These are phyloP conservation scores for Brassica napus DNA, from an alignment of 345 rosid genomes.

Conservation along the genomic window DNA sequence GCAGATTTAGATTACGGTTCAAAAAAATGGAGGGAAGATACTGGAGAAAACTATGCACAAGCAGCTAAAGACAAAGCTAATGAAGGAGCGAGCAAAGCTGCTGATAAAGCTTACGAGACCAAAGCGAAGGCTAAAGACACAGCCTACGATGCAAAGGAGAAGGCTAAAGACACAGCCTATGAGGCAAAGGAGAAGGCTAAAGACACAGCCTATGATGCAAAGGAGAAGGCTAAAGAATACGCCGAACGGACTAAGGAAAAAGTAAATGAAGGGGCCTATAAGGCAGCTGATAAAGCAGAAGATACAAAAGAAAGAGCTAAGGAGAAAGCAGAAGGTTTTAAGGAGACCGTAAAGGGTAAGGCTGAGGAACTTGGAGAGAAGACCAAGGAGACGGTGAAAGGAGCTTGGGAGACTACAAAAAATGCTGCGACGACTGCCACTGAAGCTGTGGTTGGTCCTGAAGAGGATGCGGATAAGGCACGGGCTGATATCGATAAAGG, in stretches of 20 bases:
- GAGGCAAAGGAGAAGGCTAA: slow-evolving; percentile 33
- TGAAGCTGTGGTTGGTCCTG: slow-evolving; percentile 41
- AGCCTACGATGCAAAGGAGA: slow-evolving; percentile 32
- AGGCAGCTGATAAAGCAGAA: slow-evolving; percentile 32
- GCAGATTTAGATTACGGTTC: slow-evolving; percentile 29
- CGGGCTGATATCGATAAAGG: slow-evolving; percentile 30
- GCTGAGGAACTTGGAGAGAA: slow-evolving; percentile 40
- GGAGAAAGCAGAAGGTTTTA: slow-evolving; percentile 34
- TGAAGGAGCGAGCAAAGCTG: slow-evolving; percentile 33
- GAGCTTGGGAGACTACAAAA: slow-evolving; percentile 41
- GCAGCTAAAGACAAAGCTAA: slow-evolving; percentile 28
- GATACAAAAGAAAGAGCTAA: slow-evolving; percentile 33
- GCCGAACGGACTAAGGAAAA: slow-evolving; percentile 29
- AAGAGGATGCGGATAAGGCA: slow-evolving; percentile 34
- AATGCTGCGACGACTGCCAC: slow-evolving; percentile 17
- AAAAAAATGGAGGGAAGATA: slow-evolving; percentile 32
- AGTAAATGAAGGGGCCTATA: slow-evolving; percentile 21
- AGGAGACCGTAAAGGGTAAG: slow-evolving; percentile 37
- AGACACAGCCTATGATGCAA: slow-evolving; percentile 30
- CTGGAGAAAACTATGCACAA: slow-evolving; percentile 15
- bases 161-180: slow-evolving; percentile 30
- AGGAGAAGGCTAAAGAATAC: slow-evolving; percentile 35
- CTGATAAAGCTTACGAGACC: slow-evolving; percentile 31
- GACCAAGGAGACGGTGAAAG: slow-evolving; percentile 40
- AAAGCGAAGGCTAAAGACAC: slow-evolving; percentile 37